Evolutionary conservation across 2,329 filamentous ascomycete species (phyloP), one percentile per base, ranked within the genome.

Genomic region (Gyromitra esculenta): DNA sequence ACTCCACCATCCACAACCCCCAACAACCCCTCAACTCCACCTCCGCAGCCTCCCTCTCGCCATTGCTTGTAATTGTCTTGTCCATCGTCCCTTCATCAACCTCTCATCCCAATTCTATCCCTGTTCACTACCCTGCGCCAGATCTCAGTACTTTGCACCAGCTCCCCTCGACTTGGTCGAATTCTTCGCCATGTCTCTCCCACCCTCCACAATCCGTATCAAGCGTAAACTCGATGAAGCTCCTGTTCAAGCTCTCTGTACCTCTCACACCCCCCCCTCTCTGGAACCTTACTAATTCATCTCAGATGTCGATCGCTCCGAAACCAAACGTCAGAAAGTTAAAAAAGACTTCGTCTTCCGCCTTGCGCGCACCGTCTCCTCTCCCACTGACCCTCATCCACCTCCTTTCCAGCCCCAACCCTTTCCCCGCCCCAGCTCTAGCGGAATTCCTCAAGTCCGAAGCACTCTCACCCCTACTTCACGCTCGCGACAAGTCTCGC

Each of bases 201-300:
- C 80, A 18, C 80, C 80, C 18, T 78, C 77, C 37, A 81, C 80
- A 41, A 80, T 81, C 57, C 75, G 79, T 13, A 81, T 81, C 75
- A 81, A 81, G 75, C 80, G 80, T 41, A 79, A 78, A 48, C 79
- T 80, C 37, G 79, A 80, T 54, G 80, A 81, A 72, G 76, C 79
- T 70, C 80, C 80, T n/a, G 79, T 81, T 39, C 73, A 79, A 75
- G 77, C 80, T 57, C 69, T 81, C 50, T 80, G 79, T 80, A 79
- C 35, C 54, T 63, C 62, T 15, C 39, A 21, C 18, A 21, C 11
- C 62, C 31, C 52, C 60, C 57, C 57, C 18, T 21, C 5, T 9
- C 15, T 31, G 64, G 11, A 57, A 18, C 43, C 11, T 35, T 7
- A 21, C 76, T 75, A 65, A 72, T 39, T 13, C 11, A 41, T 37